Conservation (phyloP, 2,329 filamentous ascomycete species). For the Talaromyces piceae region DNA sequence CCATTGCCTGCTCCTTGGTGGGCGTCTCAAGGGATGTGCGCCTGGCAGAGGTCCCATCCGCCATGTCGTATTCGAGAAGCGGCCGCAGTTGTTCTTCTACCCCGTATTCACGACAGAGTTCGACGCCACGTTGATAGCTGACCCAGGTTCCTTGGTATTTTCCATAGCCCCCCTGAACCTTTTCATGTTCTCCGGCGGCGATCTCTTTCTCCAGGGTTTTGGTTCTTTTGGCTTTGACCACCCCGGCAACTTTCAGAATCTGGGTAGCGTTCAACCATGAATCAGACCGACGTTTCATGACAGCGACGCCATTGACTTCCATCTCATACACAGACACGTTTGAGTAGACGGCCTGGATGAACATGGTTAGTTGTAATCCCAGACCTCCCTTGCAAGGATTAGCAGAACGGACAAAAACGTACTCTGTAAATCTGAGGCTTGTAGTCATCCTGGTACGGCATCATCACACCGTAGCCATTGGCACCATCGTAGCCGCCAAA, state of each 20-base stretch:
- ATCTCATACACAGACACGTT: constrained; percentile 97
- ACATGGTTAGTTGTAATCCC: no score
- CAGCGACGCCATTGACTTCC: constrained; percentile 86
- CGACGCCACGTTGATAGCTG: constrained; percentile 80
- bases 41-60: constrained; percentile 56
- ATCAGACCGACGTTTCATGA: constrained; percentile 92
- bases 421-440: constrained; percentile 44
- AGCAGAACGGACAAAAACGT: constrained; percentile 12
- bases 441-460: constrained; percentile 32
- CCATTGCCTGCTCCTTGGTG: constrained; percentile 98
- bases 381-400: constrained; percentile 13
- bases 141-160: constrained; percentile 99
- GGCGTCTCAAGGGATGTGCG: constrained; percentile 81
- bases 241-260: constrained; percentile 92
- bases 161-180: constrained; percentile 95
- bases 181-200: constrained; percentile 90
- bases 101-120: constrained; percentile 74
- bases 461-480: constrained; percentile 33
- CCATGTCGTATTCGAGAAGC: constrained; percentile 43
- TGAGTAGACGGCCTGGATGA: constrained; percentile 73
- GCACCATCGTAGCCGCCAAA: constrained; percentile 35
- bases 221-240: constrained; percentile 95
- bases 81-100: constrained; percentile 43
- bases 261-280: constrained; percentile 98
- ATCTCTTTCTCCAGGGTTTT: constrained; percentile 99